Percentiles rank a stretch among this genome's conserved stretches.
Conservation (phyloP, 257 asterid genomes). For the Salvia rosmarinus region DNA sequence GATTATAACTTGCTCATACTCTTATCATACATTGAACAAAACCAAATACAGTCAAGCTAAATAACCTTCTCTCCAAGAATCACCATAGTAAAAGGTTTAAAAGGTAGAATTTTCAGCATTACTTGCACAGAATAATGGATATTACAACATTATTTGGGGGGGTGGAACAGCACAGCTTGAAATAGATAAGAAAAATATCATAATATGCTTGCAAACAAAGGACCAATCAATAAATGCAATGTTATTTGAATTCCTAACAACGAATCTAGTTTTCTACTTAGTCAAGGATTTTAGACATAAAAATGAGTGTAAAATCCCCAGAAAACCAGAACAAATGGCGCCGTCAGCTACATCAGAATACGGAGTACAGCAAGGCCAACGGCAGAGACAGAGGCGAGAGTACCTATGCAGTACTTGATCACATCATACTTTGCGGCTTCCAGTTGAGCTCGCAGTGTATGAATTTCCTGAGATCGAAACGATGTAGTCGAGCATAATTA, state of each 20-base stretch:
- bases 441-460: conserved; percentile 72
- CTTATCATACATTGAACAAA: not conserved
- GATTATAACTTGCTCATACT: no score
- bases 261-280: conserved; percentile 26
- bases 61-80: not conserved
- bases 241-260: conserved; percentile 26
- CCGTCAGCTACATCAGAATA: conserved; percentile 51
- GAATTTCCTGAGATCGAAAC: conserved; percentile 68
- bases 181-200: not conserved
- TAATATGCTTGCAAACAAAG: conserved; percentile 6
- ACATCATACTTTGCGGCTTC: conserved; percentile 97
- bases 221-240: conserved; percentile 30
- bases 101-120: not conserved
- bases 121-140: not conserved
- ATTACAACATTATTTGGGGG: conserved; percentile 6
- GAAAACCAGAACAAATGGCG: conserved; percentile 6
- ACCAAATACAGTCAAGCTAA: not conserved
- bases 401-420: conserved; percentile 90
- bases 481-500: conserved; percentile 6
- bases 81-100: conserved; percentile 1
- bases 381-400: conserved; percentile 83
- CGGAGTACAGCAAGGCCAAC: conserved; percentile 86
- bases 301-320: conserved; percentile 44
- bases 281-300: conserved; percentile 45
- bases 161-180: not conserved